A percentile compares a stretch with the other conserved stretches of the same genome.
Conservation (phyloP, 2,329 filamentous ascomycete genomes). For the Fusarium heterosporum region DNA sequence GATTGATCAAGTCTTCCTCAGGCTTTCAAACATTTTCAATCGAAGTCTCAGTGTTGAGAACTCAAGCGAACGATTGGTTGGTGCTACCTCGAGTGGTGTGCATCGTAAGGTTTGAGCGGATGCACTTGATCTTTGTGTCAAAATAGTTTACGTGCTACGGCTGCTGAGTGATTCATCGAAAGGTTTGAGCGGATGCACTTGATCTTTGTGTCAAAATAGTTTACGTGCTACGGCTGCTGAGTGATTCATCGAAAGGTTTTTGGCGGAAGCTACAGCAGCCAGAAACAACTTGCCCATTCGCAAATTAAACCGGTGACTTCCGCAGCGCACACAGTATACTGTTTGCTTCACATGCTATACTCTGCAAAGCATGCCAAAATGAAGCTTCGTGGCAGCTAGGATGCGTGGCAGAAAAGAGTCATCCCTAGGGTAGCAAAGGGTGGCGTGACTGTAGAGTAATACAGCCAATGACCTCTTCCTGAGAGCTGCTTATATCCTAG, state of each 20-base stretch:
- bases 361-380: slow-evolving; percentile 15
- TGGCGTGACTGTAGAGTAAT: slow-evolving; percentile 31
- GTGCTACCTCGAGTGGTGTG: slow-evolving; percentile 35
- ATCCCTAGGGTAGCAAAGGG: slow-evolving; percentile 31
- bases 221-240: background rate
- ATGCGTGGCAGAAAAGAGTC: slow-evolving; percentile 41
- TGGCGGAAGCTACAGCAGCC: background rate
- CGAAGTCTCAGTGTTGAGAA: slow-evolving; percentile 19
- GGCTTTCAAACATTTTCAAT: slow-evolving; percentile 8
- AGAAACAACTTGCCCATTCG: background rate
- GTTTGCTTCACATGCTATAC: slow-evolving; percentile 24
- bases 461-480: slow-evolving; percentile 27
- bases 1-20: slow-evolving; percentile 17
- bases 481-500: slow-evolving; percentile 32
- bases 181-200: slow-evolving; percentile 22
- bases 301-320: background rate
- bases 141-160: background rate
- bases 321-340: background rate
- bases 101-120: slow-evolving; percentile 37
- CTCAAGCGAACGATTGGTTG: slow-evolving; percentile 24
- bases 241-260: too few species aligned
- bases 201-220: background rate
- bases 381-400: slow-evolving; percentile 35
- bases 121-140: background rate
- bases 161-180: slow-evolving; percentile 24